These are phyloP conservation scores for Orbilia javanica DNA, from an alignment of 2,329 filamentous ascomycete species.

Conservation along the genomic window DNA sequence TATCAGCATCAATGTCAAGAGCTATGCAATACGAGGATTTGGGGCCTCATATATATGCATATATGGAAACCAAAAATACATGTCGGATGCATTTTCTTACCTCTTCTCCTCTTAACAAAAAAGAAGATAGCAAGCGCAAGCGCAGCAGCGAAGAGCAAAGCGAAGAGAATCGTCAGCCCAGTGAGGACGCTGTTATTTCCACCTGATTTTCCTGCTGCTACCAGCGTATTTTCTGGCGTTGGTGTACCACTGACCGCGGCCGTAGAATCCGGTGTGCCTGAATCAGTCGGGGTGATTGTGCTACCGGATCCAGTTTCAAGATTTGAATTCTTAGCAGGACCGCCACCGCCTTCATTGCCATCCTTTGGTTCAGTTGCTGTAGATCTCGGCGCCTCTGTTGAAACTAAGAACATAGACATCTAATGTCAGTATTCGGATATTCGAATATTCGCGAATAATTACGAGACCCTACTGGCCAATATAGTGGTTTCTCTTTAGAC, in stretches of 20 bases:
- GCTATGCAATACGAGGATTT: neutral
- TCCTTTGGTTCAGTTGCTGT: neutral
- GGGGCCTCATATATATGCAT: neutral
- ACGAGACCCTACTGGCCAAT: no score
- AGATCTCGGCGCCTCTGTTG: neutral
- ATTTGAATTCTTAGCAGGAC: neutral
- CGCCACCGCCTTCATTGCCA: neutral
- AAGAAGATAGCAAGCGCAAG: slow-evolving; percentile 45
- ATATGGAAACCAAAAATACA: no score
- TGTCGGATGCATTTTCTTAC: no score
- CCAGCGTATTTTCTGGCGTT: neutral
- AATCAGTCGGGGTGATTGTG: neutral
- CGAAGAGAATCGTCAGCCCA: slow-evolving; percentile 36
- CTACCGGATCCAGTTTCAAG: neutral
- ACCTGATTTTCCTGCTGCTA: slow-evolving; percentile 1
- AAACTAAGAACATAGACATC: neutral
- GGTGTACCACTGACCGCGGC: neutral
- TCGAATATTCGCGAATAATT: neutral
- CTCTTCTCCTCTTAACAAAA: slow-evolving; percentile 52
- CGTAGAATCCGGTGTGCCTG: neutral
- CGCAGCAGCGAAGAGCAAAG: slow-evolving; percentile 42
- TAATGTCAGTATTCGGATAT: neutral
- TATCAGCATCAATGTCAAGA: neutral
- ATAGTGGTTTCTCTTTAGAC: neutral
- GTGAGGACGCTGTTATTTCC: slow-evolving; percentile 14